phyloP scores from a whole-genome alignment of 768 basidiomycete species.

The Phanerochaete sordida region DNA sequence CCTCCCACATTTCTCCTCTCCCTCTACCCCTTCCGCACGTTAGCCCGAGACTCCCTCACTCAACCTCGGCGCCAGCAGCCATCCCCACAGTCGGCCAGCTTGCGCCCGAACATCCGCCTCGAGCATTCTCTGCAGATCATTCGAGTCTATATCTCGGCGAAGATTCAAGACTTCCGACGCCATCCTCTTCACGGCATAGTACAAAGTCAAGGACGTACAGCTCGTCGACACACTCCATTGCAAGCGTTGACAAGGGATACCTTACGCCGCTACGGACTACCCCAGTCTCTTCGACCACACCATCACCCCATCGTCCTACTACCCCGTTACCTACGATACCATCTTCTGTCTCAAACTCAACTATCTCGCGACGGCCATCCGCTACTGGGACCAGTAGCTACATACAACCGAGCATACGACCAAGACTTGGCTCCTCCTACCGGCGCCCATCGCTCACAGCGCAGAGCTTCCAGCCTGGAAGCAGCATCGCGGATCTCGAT shows the following conservation, averaged over 20 bases:
- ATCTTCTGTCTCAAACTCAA: constrained; percentile 5
- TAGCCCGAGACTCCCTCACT: constrained; percentile 29
- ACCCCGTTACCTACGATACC: constrained; percentile 17
- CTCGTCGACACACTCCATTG: constrained; percentile 5
- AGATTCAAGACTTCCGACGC: background rate
- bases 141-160: background rate
- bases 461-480: constrained; percentile 27
- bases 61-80: constrained; percentile 40
- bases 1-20: constrained; percentile 21
- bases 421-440: constrained; percentile 28
- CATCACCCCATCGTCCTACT: constrained; percentile 19
- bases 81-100: constrained; percentile 26
- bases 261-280: constrained; percentile 20
- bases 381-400: constrained; percentile 2
- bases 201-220: constrained; percentile 4
- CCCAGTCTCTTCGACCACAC: constrained; percentile 21
- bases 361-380: constrained; percentile 16
- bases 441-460: constrained; percentile 42
- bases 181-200: background rate
- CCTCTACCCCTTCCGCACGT: constrained; percentile 21
- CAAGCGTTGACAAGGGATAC: constrained; percentile 12
- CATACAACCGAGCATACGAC: constrained; percentile 8
- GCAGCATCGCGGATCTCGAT: background rate
- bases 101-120: background rate
- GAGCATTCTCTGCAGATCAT: constrained; percentile 5